Evolutionary conservation across 176 grass and related monocot genomes (phyloP), one percentile per base, ranked within the genome.

Genomic region (Poa pratensis): DNA sequence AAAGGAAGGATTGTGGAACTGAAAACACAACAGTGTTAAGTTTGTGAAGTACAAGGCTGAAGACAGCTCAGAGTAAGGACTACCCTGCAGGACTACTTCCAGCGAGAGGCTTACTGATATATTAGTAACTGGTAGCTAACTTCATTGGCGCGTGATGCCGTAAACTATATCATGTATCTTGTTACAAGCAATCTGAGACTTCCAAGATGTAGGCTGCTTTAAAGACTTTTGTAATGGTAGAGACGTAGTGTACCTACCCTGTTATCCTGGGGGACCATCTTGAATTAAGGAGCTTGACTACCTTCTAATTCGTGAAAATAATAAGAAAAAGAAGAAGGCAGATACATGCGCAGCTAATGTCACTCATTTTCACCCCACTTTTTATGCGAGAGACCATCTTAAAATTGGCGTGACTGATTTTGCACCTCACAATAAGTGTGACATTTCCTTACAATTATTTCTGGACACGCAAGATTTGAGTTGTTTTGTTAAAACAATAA

Each of bases 21-120:
- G 87, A 95, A 74, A 91, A 83, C 0, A 32, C 62, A 57, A 60
- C 45, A 76, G 79, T 82, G 5, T 81, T 42, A 98, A 95, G 66
- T 87, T 84, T 84, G 80, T 92, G 16, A 95, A 94, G 87, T 90
- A 87, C 80, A 90, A 86, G 81, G 69, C 85, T 12, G 78, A 92
- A 70, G 87, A 90, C 74, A 82, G 52, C 73, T 91, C 90, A 15
- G 84, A 30, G 37, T 23, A 91, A 92, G 73, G 80, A 88, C 51
- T 57, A 82, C 75, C 83, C 30, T 68, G 51, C 50, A 42, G 7
- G 87, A 37, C 30, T 37, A 37, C 3, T 6, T 37, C 35, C 35
- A 37, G 35, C 3, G 5, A 37, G 35, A 37, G 35, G 30, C 35
- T 37, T 37, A 4, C 35, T 42, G 35, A 37, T 37, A 37, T 4